Evolutionary conservation across 345 rosid species (phyloP).

Genomic region (Microcos paniculata): DNA sequence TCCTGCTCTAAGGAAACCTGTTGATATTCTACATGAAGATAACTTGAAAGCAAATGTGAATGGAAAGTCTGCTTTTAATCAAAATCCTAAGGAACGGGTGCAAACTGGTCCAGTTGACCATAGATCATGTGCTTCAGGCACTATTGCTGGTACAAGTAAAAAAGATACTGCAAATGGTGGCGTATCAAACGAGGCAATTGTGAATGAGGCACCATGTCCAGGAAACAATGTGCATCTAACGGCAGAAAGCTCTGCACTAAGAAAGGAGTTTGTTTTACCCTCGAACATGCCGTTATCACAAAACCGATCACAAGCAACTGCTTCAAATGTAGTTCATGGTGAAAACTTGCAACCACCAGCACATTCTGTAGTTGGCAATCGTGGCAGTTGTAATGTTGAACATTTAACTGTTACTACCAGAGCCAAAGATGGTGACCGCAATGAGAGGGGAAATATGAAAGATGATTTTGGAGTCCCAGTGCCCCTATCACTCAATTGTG

Average conservation of each 20-base stretch:
- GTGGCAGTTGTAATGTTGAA: conserved; percentile 22
- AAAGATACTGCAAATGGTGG: conserved; percentile 27
- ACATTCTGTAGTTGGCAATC: conserved; percentile 17
- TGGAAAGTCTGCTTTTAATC: conserved; percentile 35
- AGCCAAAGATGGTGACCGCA: conserved; percentile 21
- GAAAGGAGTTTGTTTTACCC: conserved; percentile 20
- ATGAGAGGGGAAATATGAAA: conserved; percentile 21
- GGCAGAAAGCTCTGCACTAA: conserved; percentile 27
- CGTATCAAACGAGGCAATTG: conserved; percentile 25
- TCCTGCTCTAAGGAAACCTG: conserved; percentile 42
- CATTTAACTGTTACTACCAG: conserved; percentile 12
- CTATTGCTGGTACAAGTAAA: conserved; percentile 25
- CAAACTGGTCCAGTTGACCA: conserved; percentile 32
- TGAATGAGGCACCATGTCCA: conserved; percentile 29
- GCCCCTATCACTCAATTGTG: conserved; percentile 4
- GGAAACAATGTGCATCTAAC: conserved; percentile 15
- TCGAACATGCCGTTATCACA: conserved; percentile 11
- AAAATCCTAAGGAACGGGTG: conserved; percentile 30
- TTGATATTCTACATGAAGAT: conserved; percentile 43
- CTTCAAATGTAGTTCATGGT: conserved; percentile 7
- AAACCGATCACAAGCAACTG: conserved; percentile 19
- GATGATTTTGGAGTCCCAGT: conserved; percentile 12
- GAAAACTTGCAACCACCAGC: conserved; percentile 19
- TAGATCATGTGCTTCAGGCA: conserved; percentile 18
- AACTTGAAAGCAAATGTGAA: conserved; percentile 34